A percentile compares a stretch with the other conserved stretches of the same genome.
Evolutionary conservation across 805 yeast genomes (phyloP).

Genomic region (Metschnikowia shivogae): DNA sequence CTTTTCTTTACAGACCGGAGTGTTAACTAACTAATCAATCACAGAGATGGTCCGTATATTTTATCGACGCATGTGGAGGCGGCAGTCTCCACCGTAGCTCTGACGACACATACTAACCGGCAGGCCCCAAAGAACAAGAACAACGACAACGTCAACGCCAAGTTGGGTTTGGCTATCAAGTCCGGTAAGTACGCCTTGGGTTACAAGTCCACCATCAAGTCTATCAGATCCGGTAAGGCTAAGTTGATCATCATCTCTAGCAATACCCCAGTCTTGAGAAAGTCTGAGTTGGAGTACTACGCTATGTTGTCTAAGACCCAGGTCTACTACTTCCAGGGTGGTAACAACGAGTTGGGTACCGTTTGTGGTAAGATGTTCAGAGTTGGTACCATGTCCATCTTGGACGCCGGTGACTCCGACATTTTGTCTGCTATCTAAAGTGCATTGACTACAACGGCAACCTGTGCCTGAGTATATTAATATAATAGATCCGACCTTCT

Average conservation of each 20-base stretch:
- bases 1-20: slow-evolving; percentile 73
- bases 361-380: slow-evolving; percentile 99
- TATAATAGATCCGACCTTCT: neutral
- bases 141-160: slow-evolving; percentile 95
- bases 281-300: slow-evolving; percentile 99
- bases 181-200: slow-evolving; percentile 99
- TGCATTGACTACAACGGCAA: neutral
- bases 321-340: slow-evolving; percentile 99
- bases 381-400: slow-evolving; percentile 93
- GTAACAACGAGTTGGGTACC: slow-evolving; percentile 99
- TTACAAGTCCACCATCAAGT: slow-evolving; percentile 97
- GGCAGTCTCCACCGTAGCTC: neutral
- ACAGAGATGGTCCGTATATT: slow-evolving; percentile 95
- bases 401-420: slow-evolving; percentile 99
- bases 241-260: slow-evolving; percentile 97
- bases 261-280: slow-evolving; percentile 99
- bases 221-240: slow-evolving; percentile 98
- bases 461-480: neutral
- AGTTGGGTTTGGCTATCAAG: slow-evolving; percentile 96
- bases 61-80: slow-evolving; percentile 2
- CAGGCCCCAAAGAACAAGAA: slow-evolving; percentile 96
- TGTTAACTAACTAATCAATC: slow-evolving; percentile 45
- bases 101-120: slow-evolving; percentile 35
- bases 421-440: slow-evolving; percentile 64
- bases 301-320: slow-evolving; percentile 99